Evolutionary conservation across 148 eudicot species (phyloP).

Genomic region (Dianthus caryophyllus): DNA sequence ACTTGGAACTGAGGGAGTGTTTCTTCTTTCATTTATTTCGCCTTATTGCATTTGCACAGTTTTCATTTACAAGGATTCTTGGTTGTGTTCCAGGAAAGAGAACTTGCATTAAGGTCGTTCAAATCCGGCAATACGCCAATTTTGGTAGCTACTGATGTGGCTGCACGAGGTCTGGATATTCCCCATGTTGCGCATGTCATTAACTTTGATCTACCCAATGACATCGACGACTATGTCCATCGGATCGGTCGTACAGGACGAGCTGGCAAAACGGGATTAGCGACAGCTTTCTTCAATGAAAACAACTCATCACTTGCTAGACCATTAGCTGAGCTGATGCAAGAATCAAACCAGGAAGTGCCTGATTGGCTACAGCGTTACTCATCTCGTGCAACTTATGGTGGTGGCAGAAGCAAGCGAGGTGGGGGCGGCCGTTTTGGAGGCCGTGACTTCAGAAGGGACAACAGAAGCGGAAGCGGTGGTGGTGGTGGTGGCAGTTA

Average conservation of each 20-base stretch:
- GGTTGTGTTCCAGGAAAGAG: conserved; percentile 63
- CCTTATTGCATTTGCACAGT: background rate
- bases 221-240: conserved; percentile 85
- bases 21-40: too few relatives aligned
- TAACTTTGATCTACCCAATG: conserved; percentile 83
- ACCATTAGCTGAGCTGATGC: conserved; percentile 64
- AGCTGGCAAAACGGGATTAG: conserved; percentile 85
- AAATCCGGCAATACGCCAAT: conserved; percentile 79
- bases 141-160: conserved; percentile 87
- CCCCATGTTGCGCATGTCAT: conserved; percentile 86
- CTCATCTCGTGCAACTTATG: conserved; percentile 45
- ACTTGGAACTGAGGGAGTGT: too few relatives aligned
- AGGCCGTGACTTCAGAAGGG: conserved; percentile 67
- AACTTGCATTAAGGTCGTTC: conserved; percentile 68
- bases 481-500: conserved; percentile 30
- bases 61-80: background rate
- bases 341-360: conserved; percentile 80
- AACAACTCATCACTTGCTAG: conserved; percentile 60
- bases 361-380: conserved; percentile 70
- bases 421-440: conserved; percentile 58
- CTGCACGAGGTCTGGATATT: conserved; percentile 86
- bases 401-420: conserved; percentile 49
- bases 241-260: conserved; percentile 90
- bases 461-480: conserved; percentile 31
- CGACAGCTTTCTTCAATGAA: conserved; percentile 82